These are phyloP conservation scores for Diddensiella santjacobensis DNA, from an alignment of 805 yeast genomes.

Conservation along the genomic window DNA sequence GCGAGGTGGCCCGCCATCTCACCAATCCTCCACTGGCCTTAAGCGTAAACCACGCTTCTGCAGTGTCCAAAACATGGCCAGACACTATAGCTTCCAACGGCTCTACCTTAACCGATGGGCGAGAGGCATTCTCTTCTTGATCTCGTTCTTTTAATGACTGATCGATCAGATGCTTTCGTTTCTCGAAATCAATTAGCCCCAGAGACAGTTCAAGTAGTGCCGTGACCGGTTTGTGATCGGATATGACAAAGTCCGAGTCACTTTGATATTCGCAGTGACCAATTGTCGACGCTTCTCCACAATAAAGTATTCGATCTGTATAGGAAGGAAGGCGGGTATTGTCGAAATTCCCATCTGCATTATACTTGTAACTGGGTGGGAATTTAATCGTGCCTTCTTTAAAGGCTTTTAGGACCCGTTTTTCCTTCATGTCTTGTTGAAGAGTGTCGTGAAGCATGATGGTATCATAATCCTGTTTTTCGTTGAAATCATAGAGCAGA, in stretches of 20 bases:
- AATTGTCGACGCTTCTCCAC: slow-evolving; percentile 12
- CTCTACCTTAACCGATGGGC: slow-evolving; percentile 40
- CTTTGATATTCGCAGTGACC: slow-evolving; percentile 28
- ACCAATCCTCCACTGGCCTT: slow-evolving; percentile 37
- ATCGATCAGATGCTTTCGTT: slow-evolving; percentile 36
- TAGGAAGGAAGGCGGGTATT: slow-evolving; percentile 50
- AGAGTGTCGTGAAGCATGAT: slow-evolving; percentile 46
- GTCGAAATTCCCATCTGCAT: slow-evolving; percentile 16
- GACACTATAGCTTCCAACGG: slow-evolving; percentile 32
- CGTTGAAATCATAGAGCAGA: slow-evolving; percentile 31
- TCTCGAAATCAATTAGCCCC: slow-evolving; percentile 37
- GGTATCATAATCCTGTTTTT: slow-evolving; percentile 32
- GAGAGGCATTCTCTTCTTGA: slow-evolving; percentile 41
- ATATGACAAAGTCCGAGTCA: slow-evolving; percentile 33
- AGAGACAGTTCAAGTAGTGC: slow-evolving; percentile 35
- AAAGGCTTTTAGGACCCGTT: slow-evolving; percentile 42
- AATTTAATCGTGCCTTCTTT: slow-evolving; percentile 46
- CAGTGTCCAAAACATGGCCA: slow-evolving; percentile 28
- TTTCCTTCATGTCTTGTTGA: slow-evolving; percentile 32
- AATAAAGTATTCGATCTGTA: slow-evolving; percentile 52
- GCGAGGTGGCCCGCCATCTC: slow-evolving; percentile 37
- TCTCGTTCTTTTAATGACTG: slow-evolving; percentile 42
- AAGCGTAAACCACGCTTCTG: slow-evolving; percentile 30
- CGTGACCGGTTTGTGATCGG: slow-evolving; percentile 58
- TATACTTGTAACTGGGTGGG: slow-evolving; percentile 53